Conservation (phyloP, 306 rosid species). For the Sophora flavescens region DNA sequence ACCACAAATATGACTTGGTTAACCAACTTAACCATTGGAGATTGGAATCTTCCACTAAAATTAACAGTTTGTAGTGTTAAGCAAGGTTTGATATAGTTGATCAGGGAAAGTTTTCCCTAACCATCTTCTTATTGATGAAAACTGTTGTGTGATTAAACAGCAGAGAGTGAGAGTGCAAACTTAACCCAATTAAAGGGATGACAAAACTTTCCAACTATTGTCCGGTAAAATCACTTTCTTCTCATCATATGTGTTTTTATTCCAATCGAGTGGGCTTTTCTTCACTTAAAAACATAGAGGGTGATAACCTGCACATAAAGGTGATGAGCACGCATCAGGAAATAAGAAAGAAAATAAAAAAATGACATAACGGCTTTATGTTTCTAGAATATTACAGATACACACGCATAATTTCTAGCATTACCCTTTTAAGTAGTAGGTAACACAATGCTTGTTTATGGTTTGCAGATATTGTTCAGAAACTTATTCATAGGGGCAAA, state of each 20-base stretch:
- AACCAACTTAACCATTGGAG: not conserved
- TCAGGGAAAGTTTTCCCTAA: not conserved
- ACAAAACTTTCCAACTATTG: not conserved
- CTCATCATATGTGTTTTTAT: not conserved
- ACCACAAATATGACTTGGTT: not conserved
- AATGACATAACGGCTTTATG: not conserved
- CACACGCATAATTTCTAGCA: slow-evolving; percentile 11
- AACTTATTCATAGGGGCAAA: slow-evolving; percentile 64
- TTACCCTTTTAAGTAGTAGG: slow-evolving; percentile 11
- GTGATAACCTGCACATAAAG: slow-evolving; percentile 15
- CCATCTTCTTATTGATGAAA: not conserved
- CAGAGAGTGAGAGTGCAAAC: not conserved
- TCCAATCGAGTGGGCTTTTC: not conserved
- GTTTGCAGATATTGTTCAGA: slow-evolving; percentile 76
- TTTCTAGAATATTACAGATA: slow-evolving; percentile 1
- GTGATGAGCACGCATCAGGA: not conserved
- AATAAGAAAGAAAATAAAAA: not conserved
- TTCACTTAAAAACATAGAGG: not conserved
- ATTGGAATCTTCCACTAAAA: slow-evolving; percentile 26
- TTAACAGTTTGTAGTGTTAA: slow-evolving; percentile 16
- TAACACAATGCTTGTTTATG: slow-evolving; percentile 35
- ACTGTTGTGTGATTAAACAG: not conserved
- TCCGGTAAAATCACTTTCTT: slow-evolving; percentile 6
- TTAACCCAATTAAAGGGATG: not conserved
- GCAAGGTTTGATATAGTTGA: slow-evolving; percentile 12